Evolutionary conservation across 805 yeast species (phyloP).

Genomic region (Hanseniaspora lindneri): DNA sequence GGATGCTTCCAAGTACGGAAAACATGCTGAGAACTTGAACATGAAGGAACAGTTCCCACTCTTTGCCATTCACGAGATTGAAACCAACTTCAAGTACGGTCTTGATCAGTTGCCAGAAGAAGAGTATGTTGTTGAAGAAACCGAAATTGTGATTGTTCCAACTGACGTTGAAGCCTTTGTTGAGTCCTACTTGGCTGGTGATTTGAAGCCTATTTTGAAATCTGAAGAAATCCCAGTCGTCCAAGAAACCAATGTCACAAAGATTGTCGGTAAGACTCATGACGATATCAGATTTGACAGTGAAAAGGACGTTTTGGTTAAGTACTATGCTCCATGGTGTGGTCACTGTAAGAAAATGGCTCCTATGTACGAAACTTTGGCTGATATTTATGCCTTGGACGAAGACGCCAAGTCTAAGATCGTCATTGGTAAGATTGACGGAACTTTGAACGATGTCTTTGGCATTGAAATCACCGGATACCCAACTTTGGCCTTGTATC

Average conservation of each 20-base stretch:
- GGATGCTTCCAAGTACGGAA: constrained; percentile 67
- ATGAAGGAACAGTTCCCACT: constrained; percentile 80
- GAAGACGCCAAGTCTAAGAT: constrained; percentile 42
- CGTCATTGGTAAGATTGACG: constrained; percentile 75
- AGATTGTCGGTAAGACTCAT: constrained; percentile 75
- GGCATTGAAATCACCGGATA: constrained; percentile 72
- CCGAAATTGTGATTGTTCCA: constrained; percentile 35
- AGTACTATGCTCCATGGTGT: constrained; percentile 97
- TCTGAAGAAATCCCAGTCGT: constrained; percentile 75
- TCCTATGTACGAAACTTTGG: constrained; percentile 80
- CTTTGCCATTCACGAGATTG: constrained; percentile 71
- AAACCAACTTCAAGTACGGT: constrained; percentile 63
- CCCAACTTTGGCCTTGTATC: constrained; percentile 85
- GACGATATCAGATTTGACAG: constrained; percentile 49
- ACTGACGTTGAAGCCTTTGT: constrained; percentile 52
- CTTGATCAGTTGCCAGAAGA: constrained; percentile 42
- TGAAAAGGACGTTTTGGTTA: constrained; percentile 63
- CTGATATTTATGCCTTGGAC: constrained; percentile 48
- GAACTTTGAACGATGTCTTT: constrained; percentile 71
- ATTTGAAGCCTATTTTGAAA: constrained; percentile 60
- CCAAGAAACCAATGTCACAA: constrained; percentile 64
- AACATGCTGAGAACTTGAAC: constrained; percentile 77
- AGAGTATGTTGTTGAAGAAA: constrained; percentile 21
- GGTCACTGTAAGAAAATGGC: constrained; percentile 90
- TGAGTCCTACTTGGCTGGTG: constrained; percentile 49